A percentile compares a stretch with the other conserved stretches of the same genome.
Evolutionary conservation across 495 filamentous ascomycete species (phyloP).

Genomic region (Podospora australis): DNA sequence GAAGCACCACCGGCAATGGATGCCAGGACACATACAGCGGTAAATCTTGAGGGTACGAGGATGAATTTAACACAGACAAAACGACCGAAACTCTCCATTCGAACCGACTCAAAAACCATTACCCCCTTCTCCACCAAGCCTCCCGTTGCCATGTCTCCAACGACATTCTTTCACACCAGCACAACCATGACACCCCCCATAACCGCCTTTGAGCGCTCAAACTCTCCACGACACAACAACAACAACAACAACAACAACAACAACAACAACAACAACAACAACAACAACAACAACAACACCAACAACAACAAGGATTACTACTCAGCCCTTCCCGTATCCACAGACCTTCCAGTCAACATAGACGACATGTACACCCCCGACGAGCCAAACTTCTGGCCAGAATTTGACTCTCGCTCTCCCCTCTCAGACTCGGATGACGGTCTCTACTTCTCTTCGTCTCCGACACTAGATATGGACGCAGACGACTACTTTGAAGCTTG

Average conservation of each 20-base stretch:
- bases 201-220: too few species aligned
- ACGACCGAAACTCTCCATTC: conserved; percentile 5
- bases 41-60: neutral
- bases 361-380: too few species aligned
- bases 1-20: neutral
- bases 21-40: neutral
- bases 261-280: neutral
- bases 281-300: neutral
- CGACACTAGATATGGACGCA: neutral
- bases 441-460: neutral
- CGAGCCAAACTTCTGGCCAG: too few species aligned
- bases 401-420: too few species aligned
- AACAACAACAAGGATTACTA: too few species aligned
- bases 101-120: conserved; percentile 2
- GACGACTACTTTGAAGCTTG: neutral
- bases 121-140: neutral
- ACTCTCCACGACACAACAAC: neutral
- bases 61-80: neutral
- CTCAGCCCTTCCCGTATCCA: too few species aligned
- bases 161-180: neutral
- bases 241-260: neutral
- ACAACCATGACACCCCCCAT: neutral
- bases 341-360: too few species aligned
- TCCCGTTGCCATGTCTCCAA: neutral
- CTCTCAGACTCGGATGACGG: too few species aligned